phyloP scores from a whole-genome alignment of 2,329 filamentous ascomycete species.

The Alternaria sp. region DNA sequence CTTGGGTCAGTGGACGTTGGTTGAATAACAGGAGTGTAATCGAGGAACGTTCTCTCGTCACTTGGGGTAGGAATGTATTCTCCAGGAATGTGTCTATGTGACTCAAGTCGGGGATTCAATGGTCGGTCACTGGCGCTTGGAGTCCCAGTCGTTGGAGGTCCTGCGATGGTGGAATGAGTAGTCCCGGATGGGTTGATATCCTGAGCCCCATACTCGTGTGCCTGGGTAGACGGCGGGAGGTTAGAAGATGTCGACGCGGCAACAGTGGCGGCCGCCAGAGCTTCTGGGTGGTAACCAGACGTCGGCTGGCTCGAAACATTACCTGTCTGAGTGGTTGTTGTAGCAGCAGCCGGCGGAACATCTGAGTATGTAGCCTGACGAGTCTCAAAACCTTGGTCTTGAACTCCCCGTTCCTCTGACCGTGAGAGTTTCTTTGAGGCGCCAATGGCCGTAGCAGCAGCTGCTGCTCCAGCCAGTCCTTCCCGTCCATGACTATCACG shows the following conservation, averaged over 20 bases:
- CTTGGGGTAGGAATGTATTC: conserved; percentile 44
- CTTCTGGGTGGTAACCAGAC: conserved; percentile 31
- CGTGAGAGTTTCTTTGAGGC: conserved; percentile 27
- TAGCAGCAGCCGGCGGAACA: conserved; percentile 1
- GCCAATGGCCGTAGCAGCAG: conserved; percentile 32
- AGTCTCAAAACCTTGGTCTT: conserved; percentile 10
- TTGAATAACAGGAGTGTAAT: conserved; percentile 19
- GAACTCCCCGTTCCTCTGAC: conserved; percentile 17
- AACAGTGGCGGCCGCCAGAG: conserved; percentile 27
- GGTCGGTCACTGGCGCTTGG: conserved; percentile 19
- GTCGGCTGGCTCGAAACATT: conserved; percentile 1
- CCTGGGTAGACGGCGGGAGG: conserved; percentile 12
- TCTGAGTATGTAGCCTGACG: conserved; percentile 13
- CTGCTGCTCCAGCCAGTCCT: conserved; percentile 44
- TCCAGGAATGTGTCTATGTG: conserved; percentile 47
- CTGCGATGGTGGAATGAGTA: conserved; percentile 5
- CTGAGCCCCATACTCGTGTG: conserved; percentile 28
- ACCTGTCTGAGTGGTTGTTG: background rate
- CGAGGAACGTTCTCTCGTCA: conserved; percentile 41
- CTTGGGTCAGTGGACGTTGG: conserved; percentile 5
- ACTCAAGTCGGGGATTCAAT: conserved; percentile 44
- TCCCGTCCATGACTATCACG: conserved; percentile 33
- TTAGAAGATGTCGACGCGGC: conserved; percentile 20
- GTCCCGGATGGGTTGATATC: conserved; percentile 29
- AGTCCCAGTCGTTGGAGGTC: conserved; percentile 2